phyloP scores from a whole-genome alignment of 768 basidiomycete species.

The Ephemerocybe angulata region DNA sequence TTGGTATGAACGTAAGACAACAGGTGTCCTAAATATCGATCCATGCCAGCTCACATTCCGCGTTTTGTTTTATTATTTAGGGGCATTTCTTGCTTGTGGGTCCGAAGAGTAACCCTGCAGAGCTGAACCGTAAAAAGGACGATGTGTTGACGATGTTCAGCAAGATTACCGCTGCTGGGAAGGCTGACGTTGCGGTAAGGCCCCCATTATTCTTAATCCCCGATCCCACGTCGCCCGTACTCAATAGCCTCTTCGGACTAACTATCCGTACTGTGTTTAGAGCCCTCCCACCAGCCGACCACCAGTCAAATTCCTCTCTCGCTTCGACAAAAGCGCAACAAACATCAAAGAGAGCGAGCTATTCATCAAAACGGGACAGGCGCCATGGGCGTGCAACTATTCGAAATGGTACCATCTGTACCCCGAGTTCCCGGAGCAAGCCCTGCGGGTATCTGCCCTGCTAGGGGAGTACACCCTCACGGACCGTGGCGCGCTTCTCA shows the following conservation, averaged over 20 bases:
- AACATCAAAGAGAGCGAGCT: conserved; percentile 54
- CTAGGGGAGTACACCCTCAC: conserved; percentile 53
- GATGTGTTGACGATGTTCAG: conserved; percentile 42
- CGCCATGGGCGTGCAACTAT: conserved; percentile 50
- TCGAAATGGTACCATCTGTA: conserved; percentile 62
- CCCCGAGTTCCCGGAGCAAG: conserved; percentile 48
- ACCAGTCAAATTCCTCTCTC: conserved; percentile 49
- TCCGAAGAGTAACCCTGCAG: conserved; percentile 44
- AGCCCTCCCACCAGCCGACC: too few relatives aligned
- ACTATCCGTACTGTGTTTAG: conserved; percentile 16
- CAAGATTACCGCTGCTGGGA: conserved; percentile 43
- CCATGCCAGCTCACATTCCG: not conserved
- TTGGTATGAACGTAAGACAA: conserved; percentile 45
- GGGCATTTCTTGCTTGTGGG: conserved; percentile 54
- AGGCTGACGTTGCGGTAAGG: conserved; percentile 38
- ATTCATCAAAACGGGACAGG: conserved; percentile 50
- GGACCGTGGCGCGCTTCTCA: conserved; percentile 49
- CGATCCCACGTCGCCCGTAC: not conserved
- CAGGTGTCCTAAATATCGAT: not conserved
- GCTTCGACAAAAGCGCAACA: conserved; percentile 57
- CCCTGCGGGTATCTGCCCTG: conserved; percentile 42
- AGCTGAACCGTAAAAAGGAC: conserved; percentile 26
- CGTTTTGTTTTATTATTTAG: conserved; percentile 23
- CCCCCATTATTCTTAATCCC: not conserved
- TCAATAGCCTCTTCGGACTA: conserved; percentile 24